Base-by-base conservation (phyloP, 768 basidiomycete species). In the Auricularia sp. region DNA sequence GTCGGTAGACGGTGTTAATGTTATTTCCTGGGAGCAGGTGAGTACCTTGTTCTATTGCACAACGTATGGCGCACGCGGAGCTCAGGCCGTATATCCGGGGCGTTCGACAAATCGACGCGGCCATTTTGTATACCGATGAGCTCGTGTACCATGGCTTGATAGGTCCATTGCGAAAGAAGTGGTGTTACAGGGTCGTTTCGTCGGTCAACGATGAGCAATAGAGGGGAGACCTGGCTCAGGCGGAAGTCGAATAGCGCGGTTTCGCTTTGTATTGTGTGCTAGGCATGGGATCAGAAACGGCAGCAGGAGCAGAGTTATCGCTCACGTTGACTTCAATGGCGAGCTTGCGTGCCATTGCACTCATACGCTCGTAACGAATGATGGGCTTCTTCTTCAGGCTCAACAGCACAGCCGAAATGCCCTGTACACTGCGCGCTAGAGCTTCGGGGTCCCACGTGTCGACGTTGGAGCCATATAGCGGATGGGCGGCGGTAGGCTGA, bases 91-190 rank as follows among this genome's bases (percentile, higher is more conserved):
- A 94, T 89, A 69, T 92, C 94, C 14, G 93, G 93, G 42, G 95
- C 92, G 66, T 84, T 77, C 67, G 83, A 85, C 56, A 96, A 75
- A 71, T 92, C 87, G 3, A 98, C 94, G 65, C 97, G 83, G 21
- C 96, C 96, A 72, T 98, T 98, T 67, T 90, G 87, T 58, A 99
- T 97, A 2, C 91, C 89, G 6, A 98, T 77, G 14, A 97, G 79
- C 73, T 98, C 97, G 71, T 99, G 97, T 0, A 98, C 97, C 95
- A 98, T 98, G 1, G 96, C 97, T 74, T 98, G 96, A 77, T 98
- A 98, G 33, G 97, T 98, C 97, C 97, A 98, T 75, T 98, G 97
- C 2, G 93, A 93, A 36, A 98, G 81, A 44, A 98, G 77, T 3
- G 97, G 97, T 0, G 97, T 98, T 4, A 98, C 92, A 2, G 97